phyloP scores from a whole-genome alignment of 2,329 filamentous ascomycete species.

The Beauveria rudraprayagi region DNA sequence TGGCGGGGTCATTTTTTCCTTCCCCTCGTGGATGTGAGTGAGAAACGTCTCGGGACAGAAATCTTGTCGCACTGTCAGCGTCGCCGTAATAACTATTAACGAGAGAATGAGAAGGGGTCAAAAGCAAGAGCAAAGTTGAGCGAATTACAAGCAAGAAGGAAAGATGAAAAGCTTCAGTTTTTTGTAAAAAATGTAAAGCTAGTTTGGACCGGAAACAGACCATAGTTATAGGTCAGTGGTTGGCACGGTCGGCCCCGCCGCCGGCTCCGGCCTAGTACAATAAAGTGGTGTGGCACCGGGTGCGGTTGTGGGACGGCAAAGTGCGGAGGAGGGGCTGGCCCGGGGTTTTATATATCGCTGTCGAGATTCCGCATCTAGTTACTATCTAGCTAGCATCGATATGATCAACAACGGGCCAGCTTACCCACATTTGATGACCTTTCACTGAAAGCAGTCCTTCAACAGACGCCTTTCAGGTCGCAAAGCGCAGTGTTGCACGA shows the following conservation, averaged over 20 bases:
- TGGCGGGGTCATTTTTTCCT: background rate
- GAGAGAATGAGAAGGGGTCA: background rate
- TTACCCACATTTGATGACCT: too few relatives aligned
- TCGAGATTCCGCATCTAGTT: background rate
- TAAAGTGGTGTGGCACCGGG: background rate
- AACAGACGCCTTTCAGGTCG: too few relatives aligned
- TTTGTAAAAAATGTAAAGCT: too few relatives aligned
- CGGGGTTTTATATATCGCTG: too few relatives aligned
- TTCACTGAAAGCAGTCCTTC: too few relatives aligned
- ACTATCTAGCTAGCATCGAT: too few relatives aligned
- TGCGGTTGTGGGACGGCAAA: background rate
- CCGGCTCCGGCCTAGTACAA: background rate
- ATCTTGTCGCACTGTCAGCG: background rate
- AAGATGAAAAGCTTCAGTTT: background rate
- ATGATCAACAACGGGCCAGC: too few relatives aligned
- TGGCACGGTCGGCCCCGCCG: background rate
- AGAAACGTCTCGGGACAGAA: background rate
- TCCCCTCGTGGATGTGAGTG: background rate
- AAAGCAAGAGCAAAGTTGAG: background rate
- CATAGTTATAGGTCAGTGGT: constrained; percentile 2
- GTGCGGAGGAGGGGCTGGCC: too few relatives aligned
- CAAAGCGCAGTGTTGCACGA: too few relatives aligned
- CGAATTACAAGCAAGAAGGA: background rate
- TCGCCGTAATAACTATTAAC: background rate
- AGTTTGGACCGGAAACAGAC: background rate